Evolutionary conservation across 2,329 filamentous ascomycete genomes (phyloP), one percentile per base, ranked within the genome.

Genomic region (Epichloe typhina): DNA sequence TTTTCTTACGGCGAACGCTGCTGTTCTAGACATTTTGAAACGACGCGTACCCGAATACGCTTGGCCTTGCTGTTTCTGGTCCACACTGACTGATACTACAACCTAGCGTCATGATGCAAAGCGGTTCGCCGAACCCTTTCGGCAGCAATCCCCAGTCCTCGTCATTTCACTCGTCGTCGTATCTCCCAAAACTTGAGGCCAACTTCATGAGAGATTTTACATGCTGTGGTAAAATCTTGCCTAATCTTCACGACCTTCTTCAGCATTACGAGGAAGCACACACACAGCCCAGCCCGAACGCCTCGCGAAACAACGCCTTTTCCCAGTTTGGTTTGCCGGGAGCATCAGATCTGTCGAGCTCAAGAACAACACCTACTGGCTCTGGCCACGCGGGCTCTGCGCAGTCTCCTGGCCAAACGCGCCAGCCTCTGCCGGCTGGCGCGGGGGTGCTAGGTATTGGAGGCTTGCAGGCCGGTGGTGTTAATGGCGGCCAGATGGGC

Each of bases 151-250:
- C 90, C 60, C 85, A 90, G 66, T 95, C 90, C n/a, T 88, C 93
- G 0, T 96, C 91, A 1, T 94, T 88, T 61, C 91, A 97, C 68
- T 97, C 91, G 1, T 95, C 90, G 6, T 97, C 93, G 26, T 97
- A 97, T 65, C 79, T 96, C 1, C 91, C 90, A 9, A 96, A 95
- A 68, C 82, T 96, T 63, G 93, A 98, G 69, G 91, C 91, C 54
- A 93, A 91, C 63, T 98, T 96, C 67, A 94, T 97, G 88, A 85
- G 85, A 68, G 90, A 97, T 70, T 97, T 97, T 69, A 85, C 85
- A 49, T 98, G 93, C 72, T 98, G 93, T 69, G 89, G 89, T 61
- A 80, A 88, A 61, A 91, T 84, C 35, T 77, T 96, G 58, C 86
- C 90, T 23, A 94, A 90, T 47, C 79, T 98, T 58, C 93, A 98